phyloP scores from a whole-genome alignment of 2,329 filamentous ascomycete genomes.

The Colletotrichum abscissum region DNA sequence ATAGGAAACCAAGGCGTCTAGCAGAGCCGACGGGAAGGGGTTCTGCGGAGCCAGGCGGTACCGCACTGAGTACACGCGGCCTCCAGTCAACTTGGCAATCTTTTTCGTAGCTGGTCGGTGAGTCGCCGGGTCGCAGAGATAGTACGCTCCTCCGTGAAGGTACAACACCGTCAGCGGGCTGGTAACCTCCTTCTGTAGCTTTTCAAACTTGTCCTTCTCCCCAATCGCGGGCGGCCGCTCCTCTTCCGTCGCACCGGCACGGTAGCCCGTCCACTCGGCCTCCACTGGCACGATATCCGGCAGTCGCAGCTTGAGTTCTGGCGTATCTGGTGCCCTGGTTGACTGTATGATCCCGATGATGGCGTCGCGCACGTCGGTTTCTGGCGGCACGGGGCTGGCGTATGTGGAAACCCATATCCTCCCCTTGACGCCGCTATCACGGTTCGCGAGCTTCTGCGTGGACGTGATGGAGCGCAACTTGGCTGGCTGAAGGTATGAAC shows the following conservation, averaged over 20 bases:
- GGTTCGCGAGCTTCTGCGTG: constrained; percentile 71
- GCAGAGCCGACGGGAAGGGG: constrained; percentile 78
- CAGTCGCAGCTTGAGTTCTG: constrained; percentile 46
- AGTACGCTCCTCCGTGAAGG: constrained; percentile 82
- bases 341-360: constrained; percentile 68
- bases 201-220: constrained; percentile 73
- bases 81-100: constrained; percentile 74
- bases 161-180: constrained; percentile 75
- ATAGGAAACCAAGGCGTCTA: constrained; percentile 80
- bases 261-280: constrained; percentile 82
- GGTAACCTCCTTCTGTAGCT: constrained; percentile 75
- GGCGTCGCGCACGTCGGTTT: constrained; percentile 65
- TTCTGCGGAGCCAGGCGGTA: constrained; percentile 81
- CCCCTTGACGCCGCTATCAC: constrained; percentile 78
- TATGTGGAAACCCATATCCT: constrained; percentile 84
- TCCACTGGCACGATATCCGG: constrained; percentile 69
- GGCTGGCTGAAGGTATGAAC: constrained; percentile 66
- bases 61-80: constrained; percentile 77
- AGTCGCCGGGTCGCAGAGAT: constrained; percentile 75
- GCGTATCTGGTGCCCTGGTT: constrained; percentile 48
- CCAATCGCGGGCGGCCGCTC: constrained; percentile 65
- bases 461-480: constrained; percentile 65
- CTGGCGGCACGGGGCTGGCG: constrained; percentile 69
- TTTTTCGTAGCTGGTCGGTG: constrained; percentile 70
- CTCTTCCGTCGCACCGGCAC: constrained; percentile 62